Conservation (phyloP, 352 stramenopile genomes). For the Globisporangium iwayamae region DNA sequence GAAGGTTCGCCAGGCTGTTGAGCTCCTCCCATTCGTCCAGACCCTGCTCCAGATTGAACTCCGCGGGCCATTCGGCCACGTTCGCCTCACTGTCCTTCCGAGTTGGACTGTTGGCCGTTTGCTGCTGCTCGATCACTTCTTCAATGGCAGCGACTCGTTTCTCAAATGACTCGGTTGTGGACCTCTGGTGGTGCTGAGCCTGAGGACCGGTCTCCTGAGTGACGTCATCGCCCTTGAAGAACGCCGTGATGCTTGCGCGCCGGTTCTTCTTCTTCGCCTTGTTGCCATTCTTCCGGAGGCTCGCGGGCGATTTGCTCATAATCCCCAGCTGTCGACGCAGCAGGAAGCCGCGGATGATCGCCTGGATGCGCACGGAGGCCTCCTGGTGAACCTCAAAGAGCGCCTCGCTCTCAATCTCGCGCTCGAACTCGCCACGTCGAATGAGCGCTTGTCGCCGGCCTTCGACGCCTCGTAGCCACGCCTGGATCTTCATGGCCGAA, state of each 20-base stretch:
- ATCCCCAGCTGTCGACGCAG: constrained; percentile 3
- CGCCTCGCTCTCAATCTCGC: constrained; percentile 15
- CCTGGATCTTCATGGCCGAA: constrained; percentile 7
- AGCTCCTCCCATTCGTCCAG: constrained; percentile 54
- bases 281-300: not conserved
- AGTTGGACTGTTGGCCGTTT: not conserved
- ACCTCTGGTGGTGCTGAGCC: not conserved
- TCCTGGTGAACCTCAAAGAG: constrained; percentile 13
- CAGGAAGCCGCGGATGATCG: constrained; percentile 11
- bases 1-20: constrained; percentile 19
- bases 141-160: not conserved
- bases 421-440: constrained; percentile 8
- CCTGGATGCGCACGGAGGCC: constrained; percentile 14
- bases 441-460: constrained; percentile 1
- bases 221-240: constrained; percentile 4
- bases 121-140: not conserved
- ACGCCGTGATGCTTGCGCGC: constrained; percentile 1
- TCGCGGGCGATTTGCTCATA: not conserved
- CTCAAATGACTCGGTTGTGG: not conserved
- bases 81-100: constrained; percentile 18
- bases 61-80: constrained; percentile 39
- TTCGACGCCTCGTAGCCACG: constrained; percentile 13
- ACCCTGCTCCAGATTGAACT: constrained; percentile 41
- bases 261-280: constrained; percentile 3
- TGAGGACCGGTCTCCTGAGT: not conserved